Base-by-base conservation (phyloP, 495 filamentous ascomycete genomes). In the Penicillium simplicissimum region DNA sequence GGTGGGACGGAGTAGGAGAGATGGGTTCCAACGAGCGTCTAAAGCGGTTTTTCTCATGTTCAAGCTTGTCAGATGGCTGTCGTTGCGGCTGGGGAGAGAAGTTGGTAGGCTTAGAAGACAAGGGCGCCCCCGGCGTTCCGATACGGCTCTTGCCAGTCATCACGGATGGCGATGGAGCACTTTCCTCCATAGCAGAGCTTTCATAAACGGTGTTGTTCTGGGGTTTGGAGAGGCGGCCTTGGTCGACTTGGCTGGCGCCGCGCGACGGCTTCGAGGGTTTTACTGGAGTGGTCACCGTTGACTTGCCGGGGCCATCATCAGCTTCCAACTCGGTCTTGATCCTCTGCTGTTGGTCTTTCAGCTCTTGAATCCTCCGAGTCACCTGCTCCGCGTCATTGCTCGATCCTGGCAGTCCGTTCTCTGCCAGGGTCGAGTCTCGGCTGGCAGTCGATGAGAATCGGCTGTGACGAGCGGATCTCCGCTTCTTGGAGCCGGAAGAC, bases 91-190 rank as follows among this genome's bases (percentile, higher is more conserved):
- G 79, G 66, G 37, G 79, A 71, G 65, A 75, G 74, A 60, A 75
- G 62, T 59, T 80, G 65, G 36, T 75, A 63, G 35, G 78, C 81
- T 62, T 65, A 71, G 81, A 75, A 78, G 82, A 57, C 79, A 66
- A 67, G 40, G 65, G 70, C 8, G 61, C 76, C 61, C 71, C 82
- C 71, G 68, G 71, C 49, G 80, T 69, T 71, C 57, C 80, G 71
- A 59, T 80, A 74, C 76, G 87, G 80, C 61, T 74, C 59, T 74
- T 78, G 8, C 78, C 74, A 11, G 78, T 81, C 52, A 85, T 82
- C 21, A 91, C 80, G 1, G 85, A 82, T 4, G 89, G 89, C 4
- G 87, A 87, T 9, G 89, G 89, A 1, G 89, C 89, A 57, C 86
- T 88, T 45, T 89, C 87, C 28, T 89, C 85, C 47, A 73, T 42